A percentile compares a stretch with the other conserved stretches of the same genome.
Evolutionary conservation across 768 basidiomycete genomes (phyloP).

Genomic region (Hypholoma sublateritium): DNA sequence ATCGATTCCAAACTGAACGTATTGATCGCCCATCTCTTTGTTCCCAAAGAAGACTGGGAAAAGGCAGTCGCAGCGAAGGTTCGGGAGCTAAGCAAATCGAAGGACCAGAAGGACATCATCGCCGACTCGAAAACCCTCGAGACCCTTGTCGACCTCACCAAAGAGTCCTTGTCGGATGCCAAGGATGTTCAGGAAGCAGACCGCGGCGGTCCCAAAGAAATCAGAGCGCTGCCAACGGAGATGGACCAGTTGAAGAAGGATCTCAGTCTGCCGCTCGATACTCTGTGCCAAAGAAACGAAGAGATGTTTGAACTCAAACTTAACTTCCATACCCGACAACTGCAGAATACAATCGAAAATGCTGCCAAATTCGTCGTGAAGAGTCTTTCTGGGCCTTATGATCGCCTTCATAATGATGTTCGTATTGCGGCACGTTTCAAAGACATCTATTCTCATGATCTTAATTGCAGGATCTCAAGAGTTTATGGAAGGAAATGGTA

Average conservation of each 20-base stretch:
- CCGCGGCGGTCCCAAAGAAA: background rate
- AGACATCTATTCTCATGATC: too few species aligned
- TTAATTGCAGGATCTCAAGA: constrained; percentile 8
- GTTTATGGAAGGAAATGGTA: constrained; percentile 16
- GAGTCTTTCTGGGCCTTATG: constrained; percentile 4
- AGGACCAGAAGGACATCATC: background rate
- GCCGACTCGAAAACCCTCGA: constrained; percentile 9
- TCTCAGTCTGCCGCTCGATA: constrained; percentile 3
- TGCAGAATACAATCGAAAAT: constrained; percentile 5
- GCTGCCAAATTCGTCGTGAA: constrained; percentile 6
- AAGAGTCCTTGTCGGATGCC: constrained; percentile 8
- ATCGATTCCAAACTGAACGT: constrained; percentile 12
- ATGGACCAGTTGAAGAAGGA: constrained; percentile 4
- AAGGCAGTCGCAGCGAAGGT: constrained; percentile 9
- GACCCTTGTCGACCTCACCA: constrained; percentile 9
- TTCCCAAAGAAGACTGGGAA: constrained; percentile 18
- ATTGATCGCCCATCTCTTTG: constrained; percentile 14
- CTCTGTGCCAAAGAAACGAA: constrained; percentile 5
- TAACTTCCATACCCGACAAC: constrained; percentile 4
- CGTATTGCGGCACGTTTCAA: too few species aligned
- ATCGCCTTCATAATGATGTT: constrained; percentile 7
- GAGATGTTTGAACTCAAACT: constrained; percentile 5
- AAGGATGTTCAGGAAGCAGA: background rate
- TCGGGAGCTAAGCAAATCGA: background rate
- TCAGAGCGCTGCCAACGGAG: background rate